Percentiles rank a stretch among this genome's conserved stretches.
phyloP scores from a whole-genome alignment of 768 basidiomycete genomes.

The Termitomyces sp. region DNA sequence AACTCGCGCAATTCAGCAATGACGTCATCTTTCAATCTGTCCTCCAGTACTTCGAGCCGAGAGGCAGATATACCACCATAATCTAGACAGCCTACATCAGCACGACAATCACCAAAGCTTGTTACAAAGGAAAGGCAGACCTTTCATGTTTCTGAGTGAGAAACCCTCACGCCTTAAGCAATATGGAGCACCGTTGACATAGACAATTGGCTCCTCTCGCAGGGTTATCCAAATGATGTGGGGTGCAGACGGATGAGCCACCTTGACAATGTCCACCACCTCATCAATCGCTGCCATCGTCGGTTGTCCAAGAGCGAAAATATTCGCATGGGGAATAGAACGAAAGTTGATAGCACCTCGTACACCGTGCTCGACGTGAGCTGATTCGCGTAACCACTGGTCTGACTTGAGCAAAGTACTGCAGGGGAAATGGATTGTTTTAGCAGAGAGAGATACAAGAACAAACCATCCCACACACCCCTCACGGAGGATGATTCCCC shows the following conservation, averaged over 20 bases:
- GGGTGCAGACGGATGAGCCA: conserved; percentile 51
- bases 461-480: conserved; percentile 38
- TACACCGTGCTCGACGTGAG: conserved; percentile 59
- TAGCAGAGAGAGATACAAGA: not conserved
- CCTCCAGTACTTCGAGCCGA: conserved; percentile 86
- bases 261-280: conserved; percentile 63
- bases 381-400: conserved; percentile 77
- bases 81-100: conserved; percentile 39
- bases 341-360: conserved; percentile 97
- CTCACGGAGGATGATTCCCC: conserved; percentile 90
- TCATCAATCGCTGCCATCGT: conserved; percentile 81
- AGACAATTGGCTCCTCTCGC: conserved; percentile 88
- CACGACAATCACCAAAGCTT: not conserved
- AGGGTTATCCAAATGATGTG: conserved; percentile 87
- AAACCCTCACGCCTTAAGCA: conserved; percentile 83
- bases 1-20: conserved; percentile 76
- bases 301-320: conserved; percentile 94
- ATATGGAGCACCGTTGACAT: conserved; percentile 90
- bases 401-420: conserved; percentile 91
- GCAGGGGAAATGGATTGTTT: not conserved
- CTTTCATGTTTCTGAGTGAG: conserved; percentile 92
- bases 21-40: conserved; percentile 85
- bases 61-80: conserved; percentile 93
- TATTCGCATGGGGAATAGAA: conserved; percentile 69
- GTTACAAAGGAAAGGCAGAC: conserved; percentile 23